Conservation (phyloP, 371 early-diverging fungal genomes). For the Mucor plumbeus region DNA sequence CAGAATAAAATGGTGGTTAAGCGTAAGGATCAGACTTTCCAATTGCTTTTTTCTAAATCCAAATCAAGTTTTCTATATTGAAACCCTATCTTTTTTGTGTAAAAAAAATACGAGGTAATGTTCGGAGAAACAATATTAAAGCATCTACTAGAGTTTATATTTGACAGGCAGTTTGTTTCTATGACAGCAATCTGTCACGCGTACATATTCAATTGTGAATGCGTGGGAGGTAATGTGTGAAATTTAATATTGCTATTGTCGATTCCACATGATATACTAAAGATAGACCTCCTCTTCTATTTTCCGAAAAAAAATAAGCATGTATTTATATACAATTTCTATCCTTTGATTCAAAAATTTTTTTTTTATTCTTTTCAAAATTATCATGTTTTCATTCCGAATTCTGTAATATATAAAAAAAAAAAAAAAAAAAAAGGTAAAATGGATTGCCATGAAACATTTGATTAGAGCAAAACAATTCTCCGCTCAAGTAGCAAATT, state of each 20-base stretch:
- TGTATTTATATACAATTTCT: neutral
- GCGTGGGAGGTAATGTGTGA: neutral
- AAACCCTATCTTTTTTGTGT: neutral
- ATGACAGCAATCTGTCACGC: neutral
- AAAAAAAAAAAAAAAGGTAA: neutral
- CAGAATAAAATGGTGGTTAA: neutral
- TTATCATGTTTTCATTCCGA: neutral
- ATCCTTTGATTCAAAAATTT: neutral
- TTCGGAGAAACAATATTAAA: neutral
- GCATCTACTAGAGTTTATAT: neutral
- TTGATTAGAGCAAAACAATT: neutral
- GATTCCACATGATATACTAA: neutral
- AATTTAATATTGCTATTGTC: neutral
- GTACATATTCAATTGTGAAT: neutral
- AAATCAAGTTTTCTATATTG: neutral
- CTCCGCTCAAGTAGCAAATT: slow-evolving; percentile 1
- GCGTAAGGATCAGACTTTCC: neutral
- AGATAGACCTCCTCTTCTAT: neutral
- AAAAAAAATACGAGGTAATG: neutral
- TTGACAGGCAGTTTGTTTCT: neutral
- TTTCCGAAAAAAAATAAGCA: neutral
- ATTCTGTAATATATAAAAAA: neutral
- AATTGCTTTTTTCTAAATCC: neutral
- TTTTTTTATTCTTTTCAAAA: neutral
- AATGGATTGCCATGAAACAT: slow-evolving; percentile 7